Percentiles rank a stretch among this genome's conserved stretches.
Evolutionary conservation across 2,329 filamentous ascomycete species (phyloP).

Genomic region (Penicillium occitanis): DNA sequence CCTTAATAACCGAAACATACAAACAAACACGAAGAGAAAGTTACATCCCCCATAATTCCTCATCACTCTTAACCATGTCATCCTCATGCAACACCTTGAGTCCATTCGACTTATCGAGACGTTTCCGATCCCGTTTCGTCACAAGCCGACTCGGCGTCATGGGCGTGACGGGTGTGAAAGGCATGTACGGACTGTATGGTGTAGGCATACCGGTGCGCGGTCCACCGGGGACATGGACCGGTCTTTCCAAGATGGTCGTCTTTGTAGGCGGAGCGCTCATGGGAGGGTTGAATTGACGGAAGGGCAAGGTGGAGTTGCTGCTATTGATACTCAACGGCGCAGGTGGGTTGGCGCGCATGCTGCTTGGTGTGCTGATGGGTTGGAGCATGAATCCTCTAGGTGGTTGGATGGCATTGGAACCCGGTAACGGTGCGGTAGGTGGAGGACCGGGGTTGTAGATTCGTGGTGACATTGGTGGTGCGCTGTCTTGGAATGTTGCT

Average conservation of each 20-base stretch:
- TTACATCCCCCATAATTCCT: conserved; percentile 47
- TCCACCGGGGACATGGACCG: conserved; percentile 36
- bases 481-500: conserved; percentile 46
- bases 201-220: conserved; percentile 50
- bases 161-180: conserved; percentile 51
- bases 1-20: background rate
- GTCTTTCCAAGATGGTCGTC: conserved; percentile 50
- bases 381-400: conserved; percentile 14
- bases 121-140: conserved; percentile 45
- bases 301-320: conserved; percentile 37
- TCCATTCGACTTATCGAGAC: conserved; percentile 44
- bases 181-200: conserved; percentile 54
- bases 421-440: conserved; percentile 49
- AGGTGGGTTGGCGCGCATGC: conserved; percentile 27
- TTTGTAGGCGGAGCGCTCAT: conserved; percentile 50
- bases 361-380: conserved; percentile 13
- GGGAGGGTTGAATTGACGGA: conserved; percentile 43
- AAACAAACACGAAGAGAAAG: background rate
- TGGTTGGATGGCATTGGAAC: conserved; percentile 17
- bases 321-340: conserved; percentile 35
- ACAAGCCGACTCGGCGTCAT: conserved; percentile 49
- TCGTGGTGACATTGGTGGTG: conserved; percentile 57
- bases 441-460: conserved; percentile 57
- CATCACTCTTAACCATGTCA: conserved; percentile 47
- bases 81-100: conserved; percentile 48